Conservation (phyloP, 2,329 filamentous ascomycete species). For the Lojkania enalia region DNA sequence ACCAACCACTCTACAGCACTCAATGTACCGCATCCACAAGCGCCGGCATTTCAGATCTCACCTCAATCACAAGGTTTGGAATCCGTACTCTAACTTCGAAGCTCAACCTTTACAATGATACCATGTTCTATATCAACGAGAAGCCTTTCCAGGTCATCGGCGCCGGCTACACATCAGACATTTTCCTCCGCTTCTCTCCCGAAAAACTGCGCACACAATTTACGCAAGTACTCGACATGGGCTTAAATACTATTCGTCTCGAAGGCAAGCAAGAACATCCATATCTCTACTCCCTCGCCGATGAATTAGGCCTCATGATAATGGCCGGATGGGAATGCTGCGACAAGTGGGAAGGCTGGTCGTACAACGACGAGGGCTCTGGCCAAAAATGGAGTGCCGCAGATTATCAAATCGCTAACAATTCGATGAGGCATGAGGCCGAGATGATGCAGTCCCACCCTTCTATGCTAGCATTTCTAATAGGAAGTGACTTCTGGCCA, state of each 20-base stretch:
- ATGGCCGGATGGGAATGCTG: constrained; percentile 69
- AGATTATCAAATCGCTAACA: constrained; percentile 60
- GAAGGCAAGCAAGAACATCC: constrained; percentile 69
- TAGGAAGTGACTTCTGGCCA: constrained; percentile 68
- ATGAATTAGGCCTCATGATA: constrained; percentile 63
- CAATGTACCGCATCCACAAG: constrained; percentile 32
- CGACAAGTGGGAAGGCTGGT: constrained; percentile 69
- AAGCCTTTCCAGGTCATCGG: constrained; percentile 63
- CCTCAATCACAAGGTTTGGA: constrained; percentile 50
- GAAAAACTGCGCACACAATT: constrained; percentile 55
- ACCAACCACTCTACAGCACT: constrained; percentile 56
- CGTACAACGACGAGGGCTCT: constrained; percentile 59
- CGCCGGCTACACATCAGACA: constrained; percentile 63
- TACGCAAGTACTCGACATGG: constrained; percentile 61
- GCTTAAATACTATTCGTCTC: constrained; percentile 65
- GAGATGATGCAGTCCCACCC: constrained; percentile 64
- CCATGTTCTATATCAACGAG: constrained; percentile 59
- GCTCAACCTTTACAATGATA: constrained; percentile 59
- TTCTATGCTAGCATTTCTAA: constrained; percentile 60
- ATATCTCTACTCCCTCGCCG: constrained; percentile 62
- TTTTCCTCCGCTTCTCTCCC: constrained; percentile 62
- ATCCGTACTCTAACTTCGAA: constrained; percentile 58
- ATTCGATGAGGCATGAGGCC: constrained; percentile 63
- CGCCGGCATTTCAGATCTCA: constrained; percentile 39
- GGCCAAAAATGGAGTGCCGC: constrained; percentile 54